Base-by-base conservation (phyloP, 805 yeast species). In the Wickerhamiella bombiphila region DNA sequence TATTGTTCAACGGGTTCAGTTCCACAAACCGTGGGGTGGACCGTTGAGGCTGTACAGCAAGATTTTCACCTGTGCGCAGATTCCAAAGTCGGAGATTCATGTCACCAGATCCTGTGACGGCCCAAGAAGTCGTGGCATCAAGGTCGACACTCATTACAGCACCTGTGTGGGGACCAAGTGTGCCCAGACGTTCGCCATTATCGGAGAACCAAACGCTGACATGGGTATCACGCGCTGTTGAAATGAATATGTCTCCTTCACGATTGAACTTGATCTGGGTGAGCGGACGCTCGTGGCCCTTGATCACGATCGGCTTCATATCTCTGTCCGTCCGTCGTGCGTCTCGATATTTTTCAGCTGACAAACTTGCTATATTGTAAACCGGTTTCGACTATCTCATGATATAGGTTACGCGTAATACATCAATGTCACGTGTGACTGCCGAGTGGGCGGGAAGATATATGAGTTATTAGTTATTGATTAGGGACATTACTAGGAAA, bases 261-360 rank as follows among this genome's bases (percentile, higher is more conserved):
- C 74, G 70, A 71, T 91, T 91, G 66, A 76, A 91, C 58, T 81
- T 88, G 51, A 91, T 86, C 68, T 91, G 97, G 35, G 97, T 86
- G 52, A 91, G 66, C 48, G 97, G 83, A 72, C 98, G 93, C 66
- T 82, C 94, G 64, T 91, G 98, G 43, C 97, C 97, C 70, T 80
- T 80, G 53, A 57, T 44, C 21, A 50, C 45, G 29, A 54, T 47
- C 21, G 57, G 56, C 24, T 48, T 40, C 57, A 53, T 53, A 13
- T 14, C 21, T 19, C 26, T 9, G n/a, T n/a, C n/a, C n/a, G n/a
- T n/a, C n/a, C n/a, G n/a, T n/a, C n/a, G n/a, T n/a, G n/a, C n/a
- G n/a, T n/a, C n/a, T n/a, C n/a, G n/a, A n/a, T n/a, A 17, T 21
- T 34, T 11, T 24, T 24, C 26, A 24, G 26, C 26, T 24, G 26